Evolutionary conservation across 2,329 filamentous ascomycete species (phyloP).

Genomic region (Fusarium sp.): DNA sequence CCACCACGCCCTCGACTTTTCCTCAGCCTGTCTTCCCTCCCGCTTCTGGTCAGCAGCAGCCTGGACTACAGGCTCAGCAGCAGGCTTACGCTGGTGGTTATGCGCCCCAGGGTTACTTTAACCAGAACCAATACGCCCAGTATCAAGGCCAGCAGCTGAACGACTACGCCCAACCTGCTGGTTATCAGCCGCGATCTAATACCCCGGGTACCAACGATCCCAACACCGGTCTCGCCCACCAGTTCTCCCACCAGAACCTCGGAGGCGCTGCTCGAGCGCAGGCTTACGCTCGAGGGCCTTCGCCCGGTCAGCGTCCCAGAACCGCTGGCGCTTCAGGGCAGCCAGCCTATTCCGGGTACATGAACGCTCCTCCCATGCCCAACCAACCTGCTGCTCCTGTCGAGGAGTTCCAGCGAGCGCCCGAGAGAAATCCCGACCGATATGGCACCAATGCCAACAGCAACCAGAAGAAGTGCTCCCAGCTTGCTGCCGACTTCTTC

Average conservation of each 20-base stretch:
- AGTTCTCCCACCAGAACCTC: slow-evolving; percentile 97
- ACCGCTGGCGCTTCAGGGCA: slow-evolving; percentile 79
- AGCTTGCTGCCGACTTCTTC: slow-evolving; percentile 90
- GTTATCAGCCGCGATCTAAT: slow-evolving; percentile 64
- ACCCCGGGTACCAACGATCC: slow-evolving; percentile 78
- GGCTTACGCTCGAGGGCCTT: slow-evolving; percentile 75
- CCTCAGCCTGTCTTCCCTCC: slow-evolving; percentile 82
- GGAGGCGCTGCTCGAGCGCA: slow-evolving; percentile 76
- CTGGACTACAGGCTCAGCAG: slow-evolving; percentile 50
- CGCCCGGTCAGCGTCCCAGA: slow-evolving; percentile 80
- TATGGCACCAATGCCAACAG: slow-evolving; percentile 72
- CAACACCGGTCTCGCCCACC: slow-evolving; percentile 91
- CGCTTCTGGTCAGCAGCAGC: slow-evolving; percentile 36
- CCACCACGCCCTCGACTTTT: slow-evolving; percentile 94
- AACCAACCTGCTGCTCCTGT: slow-evolving; percentile 67
- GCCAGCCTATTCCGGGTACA: slow-evolving; percentile 72
- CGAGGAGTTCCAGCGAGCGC: slow-evolving; percentile 80
- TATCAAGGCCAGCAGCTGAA: slow-evolving; percentile 50
- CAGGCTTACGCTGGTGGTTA: slow-evolving; percentile 62
- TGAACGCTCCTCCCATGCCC: slow-evolving; percentile 73
- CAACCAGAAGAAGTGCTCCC: slow-evolving; percentile 76
- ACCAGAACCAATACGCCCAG: slow-evolving; percentile 66
- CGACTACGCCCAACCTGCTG: slow-evolving; percentile 62
- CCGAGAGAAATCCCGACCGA: slow-evolving; percentile 88
- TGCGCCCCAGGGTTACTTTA: slow-evolving; percentile 66